Percentiles rank a stretch among this genome's conserved stretches.
phyloP scores from a whole-genome alignment of 2,329 filamentous ascomycete species.

The Arachnomyces sp. region DNA sequence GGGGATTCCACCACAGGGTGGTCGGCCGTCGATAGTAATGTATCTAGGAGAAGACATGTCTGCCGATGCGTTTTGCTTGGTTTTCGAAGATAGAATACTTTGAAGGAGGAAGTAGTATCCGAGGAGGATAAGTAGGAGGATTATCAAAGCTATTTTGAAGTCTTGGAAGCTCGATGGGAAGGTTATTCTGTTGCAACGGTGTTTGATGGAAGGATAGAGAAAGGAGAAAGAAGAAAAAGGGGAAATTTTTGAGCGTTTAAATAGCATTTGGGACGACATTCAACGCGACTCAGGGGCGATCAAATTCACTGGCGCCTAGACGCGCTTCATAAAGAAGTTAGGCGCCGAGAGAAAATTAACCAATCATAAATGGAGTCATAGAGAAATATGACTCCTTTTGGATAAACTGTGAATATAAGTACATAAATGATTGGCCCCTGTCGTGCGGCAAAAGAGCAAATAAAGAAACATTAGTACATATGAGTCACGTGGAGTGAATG shows the following conservation, averaged over 20 bases:
- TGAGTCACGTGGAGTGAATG: neutral
- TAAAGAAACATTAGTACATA: slow-evolving; percentile 1
- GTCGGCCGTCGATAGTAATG: slow-evolving; percentile 22
- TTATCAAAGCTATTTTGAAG: slow-evolving; percentile 2
- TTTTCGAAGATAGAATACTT: slow-evolving; percentile 1
- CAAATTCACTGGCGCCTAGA: no score
- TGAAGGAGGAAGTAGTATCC: slow-evolving; percentile 5
- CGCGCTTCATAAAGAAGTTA: no score
- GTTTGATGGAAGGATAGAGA: no score
- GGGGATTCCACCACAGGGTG: slow-evolving; percentile 22
- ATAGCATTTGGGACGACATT: no score
- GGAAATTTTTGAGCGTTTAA: no score
- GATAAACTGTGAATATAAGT: no score
- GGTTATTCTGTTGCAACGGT: slow-evolving; percentile 4
- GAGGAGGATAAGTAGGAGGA: slow-evolving; percentile 3
- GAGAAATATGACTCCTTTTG: no score
- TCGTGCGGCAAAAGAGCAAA: slow-evolving; percentile 4
- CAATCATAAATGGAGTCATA: no score
- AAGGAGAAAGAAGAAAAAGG: no score
- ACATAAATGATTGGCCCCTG: no score
- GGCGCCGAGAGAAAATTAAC: no score
- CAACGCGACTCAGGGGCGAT: no score
- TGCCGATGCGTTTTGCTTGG: neutral
- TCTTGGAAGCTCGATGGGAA: slow-evolving; percentile 4
- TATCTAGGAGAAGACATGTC: slow-evolving; percentile 13